Percentiles rank a stretch among this genome's conserved stretches.
These are phyloP conservation scores for Candida neerlandica DNA, from an alignment of 1,139 yeast species.

Conservation along the genomic window DNA sequence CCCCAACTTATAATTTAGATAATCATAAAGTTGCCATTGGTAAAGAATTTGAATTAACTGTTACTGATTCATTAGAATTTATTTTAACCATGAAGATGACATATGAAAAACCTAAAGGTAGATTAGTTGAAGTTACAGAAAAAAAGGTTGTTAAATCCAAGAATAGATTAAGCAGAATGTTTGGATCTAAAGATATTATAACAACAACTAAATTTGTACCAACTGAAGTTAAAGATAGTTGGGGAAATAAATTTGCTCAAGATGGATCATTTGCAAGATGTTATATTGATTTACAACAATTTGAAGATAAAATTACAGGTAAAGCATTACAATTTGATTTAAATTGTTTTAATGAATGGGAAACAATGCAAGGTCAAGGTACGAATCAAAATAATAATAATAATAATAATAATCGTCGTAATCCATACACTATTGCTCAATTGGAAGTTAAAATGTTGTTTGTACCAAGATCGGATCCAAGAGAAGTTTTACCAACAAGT, in stretches of 20 bases:
- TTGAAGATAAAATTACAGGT: slow-evolving; percentile 58
- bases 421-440: slow-evolving; percentile 67
- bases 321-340: slow-evolving; percentile 53
- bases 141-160: slow-evolving; percentile 51
- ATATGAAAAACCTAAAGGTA: slow-evolving; percentile 57
- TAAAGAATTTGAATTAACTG: slow-evolving; percentile 85
- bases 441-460: slow-evolving; percentile 74
- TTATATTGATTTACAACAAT: slow-evolving; percentile 63
- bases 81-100: slow-evolving; percentile 71
- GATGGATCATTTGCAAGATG: slow-evolving; percentile 91
- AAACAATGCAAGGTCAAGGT: slow-evolving; percentile 31
- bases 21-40: slow-evolving; percentile 50
- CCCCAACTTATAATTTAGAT: slow-evolving; percentile 59
- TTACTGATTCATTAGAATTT: slow-evolving; percentile 65
- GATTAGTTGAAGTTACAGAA: slow-evolving; percentile 61
- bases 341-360: slow-evolving; percentile 85
- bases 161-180: slow-evolving; percentile 45
- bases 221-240: slow-evolving; percentile 52
- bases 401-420: slow-evolving; percentile 24
- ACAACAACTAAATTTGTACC: slow-evolving; percentile 60
- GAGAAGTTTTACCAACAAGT: slow-evolving; percentile 67
- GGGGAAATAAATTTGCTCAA: slow-evolving; percentile 63
- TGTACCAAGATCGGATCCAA: slow-evolving; percentile 58
- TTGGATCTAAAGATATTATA: slow-evolving; percentile 52
- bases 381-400: too few relatives aligned